Evolutionary conservation across 805 yeast genomes (phyloP).

Genomic region (Candida silvatica): DNA sequence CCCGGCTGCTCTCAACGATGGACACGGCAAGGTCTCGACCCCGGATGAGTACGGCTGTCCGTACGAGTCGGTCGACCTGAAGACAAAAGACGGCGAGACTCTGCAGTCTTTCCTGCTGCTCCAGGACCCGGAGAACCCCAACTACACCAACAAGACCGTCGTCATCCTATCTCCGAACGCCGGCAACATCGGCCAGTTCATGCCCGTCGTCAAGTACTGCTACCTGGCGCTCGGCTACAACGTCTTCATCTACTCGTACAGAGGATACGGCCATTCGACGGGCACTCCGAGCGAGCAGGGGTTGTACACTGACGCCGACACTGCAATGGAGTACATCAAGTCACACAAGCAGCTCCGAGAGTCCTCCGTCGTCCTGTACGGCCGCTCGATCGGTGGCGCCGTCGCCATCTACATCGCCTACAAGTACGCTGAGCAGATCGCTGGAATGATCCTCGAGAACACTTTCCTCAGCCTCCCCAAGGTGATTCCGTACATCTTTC

Average conservation of each 20-base stretch:
- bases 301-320: conserved; percentile 71
- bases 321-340: conserved; percentile 52
- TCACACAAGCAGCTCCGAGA: conserved; percentile 43
- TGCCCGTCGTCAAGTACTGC: conserved; percentile 71
- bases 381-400: conserved; percentile 93
- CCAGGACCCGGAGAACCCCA: conserved; percentile 31
- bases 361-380: conserved; percentile 61
- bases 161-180: conserved; percentile 80
- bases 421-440: conserved; percentile 37
- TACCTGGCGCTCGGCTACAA: conserved; percentile 57
- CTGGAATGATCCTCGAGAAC: conserved; percentile 74
- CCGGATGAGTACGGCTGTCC: conserved; percentile 66
- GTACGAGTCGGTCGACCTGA: conserved; percentile 50
- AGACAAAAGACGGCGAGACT: conserved; percentile 61
- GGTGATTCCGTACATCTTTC: conserved; percentile 67
- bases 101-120: conserved; percentile 57
- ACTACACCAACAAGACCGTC: conserved; percentile 55
- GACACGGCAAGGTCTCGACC: conserved; percentile 61
- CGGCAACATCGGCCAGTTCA: conserved; percentile 87
- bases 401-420: conserved; percentile 79
- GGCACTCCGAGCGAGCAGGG: conserved; percentile 77
- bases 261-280: conserved; percentile 83
- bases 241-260: conserved; percentile 76
- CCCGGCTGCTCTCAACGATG: conserved; percentile 75
- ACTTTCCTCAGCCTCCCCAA: conserved; percentile 73